Conservation (phyloP, 257 asterid genomes). For the Rhazya stricta region DNA sequence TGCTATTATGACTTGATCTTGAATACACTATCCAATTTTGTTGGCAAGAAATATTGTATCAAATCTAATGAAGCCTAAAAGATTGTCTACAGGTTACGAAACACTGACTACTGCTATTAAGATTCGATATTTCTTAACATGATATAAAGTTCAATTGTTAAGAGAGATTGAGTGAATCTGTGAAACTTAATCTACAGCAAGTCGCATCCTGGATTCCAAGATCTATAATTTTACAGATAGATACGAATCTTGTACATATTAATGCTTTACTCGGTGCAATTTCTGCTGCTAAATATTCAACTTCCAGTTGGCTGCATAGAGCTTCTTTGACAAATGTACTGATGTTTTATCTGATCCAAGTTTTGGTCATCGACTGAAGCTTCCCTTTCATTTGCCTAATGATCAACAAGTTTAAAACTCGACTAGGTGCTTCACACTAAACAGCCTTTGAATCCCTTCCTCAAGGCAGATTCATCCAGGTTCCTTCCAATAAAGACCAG, state of each 20-base stretch:
- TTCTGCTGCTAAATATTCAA: background rate
- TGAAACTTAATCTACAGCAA: background rate
- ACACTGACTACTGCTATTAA: background rate
- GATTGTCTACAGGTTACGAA: background rate
- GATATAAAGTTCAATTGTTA: background rate
- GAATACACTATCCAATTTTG: background rate
- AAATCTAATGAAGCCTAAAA: background rate
- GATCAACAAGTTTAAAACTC: background rate
- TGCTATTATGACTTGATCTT: background rate
- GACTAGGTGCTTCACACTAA: constrained; percentile 34
- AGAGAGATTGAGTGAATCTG: background rate
- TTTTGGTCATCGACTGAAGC: background rate
- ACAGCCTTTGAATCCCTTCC: constrained; percentile 93
- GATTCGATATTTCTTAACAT: background rate
- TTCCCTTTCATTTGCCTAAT: background rate
- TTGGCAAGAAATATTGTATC: background rate
- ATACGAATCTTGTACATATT: background rate
- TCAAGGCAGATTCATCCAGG: constrained; percentile 71
- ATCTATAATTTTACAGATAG: background rate
- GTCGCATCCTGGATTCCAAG: background rate
- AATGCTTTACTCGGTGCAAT: background rate
- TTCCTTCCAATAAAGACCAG: constrained; percentile 85
- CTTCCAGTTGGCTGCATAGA: background rate
- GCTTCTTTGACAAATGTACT: background rate
- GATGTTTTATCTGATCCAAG: background rate